Base-by-base conservation (phyloP, 345 rosid species). In the Citrus mangshanensis region DNA sequence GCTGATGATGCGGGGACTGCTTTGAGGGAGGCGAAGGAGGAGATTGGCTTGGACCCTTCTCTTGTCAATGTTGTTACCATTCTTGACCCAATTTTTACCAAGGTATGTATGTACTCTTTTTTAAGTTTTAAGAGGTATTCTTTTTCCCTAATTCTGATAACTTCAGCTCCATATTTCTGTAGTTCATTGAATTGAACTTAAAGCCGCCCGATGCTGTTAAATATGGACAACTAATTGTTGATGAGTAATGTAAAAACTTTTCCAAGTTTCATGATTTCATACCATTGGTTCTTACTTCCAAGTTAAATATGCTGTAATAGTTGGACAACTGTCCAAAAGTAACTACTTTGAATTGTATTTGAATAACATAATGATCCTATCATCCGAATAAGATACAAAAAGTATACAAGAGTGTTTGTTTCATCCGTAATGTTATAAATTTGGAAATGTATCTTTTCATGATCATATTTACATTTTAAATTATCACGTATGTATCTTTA, bases 1-100 rank as follows among this genome's bases (percentile, higher is more conserved):
- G 74, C 63, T 25, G 83, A 85, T 70, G 87, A 85, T 65, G 79
- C 70, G 16, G 78, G 78, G 34, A 87, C 86, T 61, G 88, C 90
- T 9, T 25, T 85, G 74, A 83, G 90, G 70, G 88, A 87, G 86
- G 85, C 88, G 60, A 68, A 82, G 51, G 88, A 84, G 78, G 90
- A 87, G 76, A 84, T 85, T 72, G 90, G 88, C 7, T 74, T 85
- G 73, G 86, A 85, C 68, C 88, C 88, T 75, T 87, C 84, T 72
- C 86, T 79, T n/a, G 87, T 87, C 61, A 75, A 81, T 71, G 90
- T 87, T 9, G 80, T 84, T n/a, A 62, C 87, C 72, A 77, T 78
- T 80, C 81, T 87, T 40, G 75, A 83, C 37, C 84, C 90, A 1
- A 59, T 83, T 35, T 68, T 75, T 24, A 77, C 84, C 18, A 81